phyloP scores from a whole-genome alignment of 2,329 filamentous ascomycete genomes.

The Aspergillus neotritici region DNA sequence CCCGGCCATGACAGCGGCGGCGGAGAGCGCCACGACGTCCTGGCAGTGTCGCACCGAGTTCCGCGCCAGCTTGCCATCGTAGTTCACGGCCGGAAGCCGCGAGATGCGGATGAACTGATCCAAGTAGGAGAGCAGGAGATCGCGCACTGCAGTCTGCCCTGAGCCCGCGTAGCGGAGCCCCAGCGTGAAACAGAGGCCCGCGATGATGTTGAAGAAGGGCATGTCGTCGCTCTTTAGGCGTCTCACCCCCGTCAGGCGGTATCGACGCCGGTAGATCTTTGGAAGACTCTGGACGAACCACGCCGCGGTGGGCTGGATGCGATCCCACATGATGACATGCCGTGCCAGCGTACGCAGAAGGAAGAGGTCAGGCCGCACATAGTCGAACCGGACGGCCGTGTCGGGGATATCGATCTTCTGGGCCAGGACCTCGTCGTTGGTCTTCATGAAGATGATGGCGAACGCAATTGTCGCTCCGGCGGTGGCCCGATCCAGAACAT shows the following conservation, averaged over 20 bases:
- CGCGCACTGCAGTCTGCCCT: constrained; percentile 63
- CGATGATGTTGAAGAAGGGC: constrained; percentile 86
- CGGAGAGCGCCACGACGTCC: constrained; percentile 75
- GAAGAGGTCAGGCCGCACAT: constrained; percentile 87
- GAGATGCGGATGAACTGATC: constrained; percentile 80
- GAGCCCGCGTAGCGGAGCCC: constrained; percentile 71
- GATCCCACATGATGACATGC: constrained; percentile 88
- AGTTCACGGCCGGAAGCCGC: constrained; percentile 57
- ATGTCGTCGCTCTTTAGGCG: constrained; percentile 74
- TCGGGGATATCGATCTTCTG: constrained; percentile 90
- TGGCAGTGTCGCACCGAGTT: constrained; percentile 86
- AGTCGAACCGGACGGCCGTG: constrained; percentile 86
- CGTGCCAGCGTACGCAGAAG: constrained; percentile 82
- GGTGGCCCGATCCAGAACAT: constrained; percentile 86
- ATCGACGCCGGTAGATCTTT: constrained; percentile 57
- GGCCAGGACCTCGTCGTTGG: constrained; percentile 78
- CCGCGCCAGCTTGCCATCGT: constrained; percentile 78
- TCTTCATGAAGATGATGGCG: constrained; percentile 94
- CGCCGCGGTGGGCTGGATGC: constrained; percentile 63
- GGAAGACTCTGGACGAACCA: constrained; percentile 78
- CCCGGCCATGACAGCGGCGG: constrained; percentile 88
- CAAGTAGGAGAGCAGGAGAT: constrained; percentile 76
- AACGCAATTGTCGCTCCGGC: constrained; percentile 89
- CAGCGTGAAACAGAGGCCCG: constrained; percentile 76
- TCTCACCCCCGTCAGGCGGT: constrained; percentile 55